Base-by-base conservation (phyloP, 306 rosid genomes). In the Quillaja saponaria region DNA sequence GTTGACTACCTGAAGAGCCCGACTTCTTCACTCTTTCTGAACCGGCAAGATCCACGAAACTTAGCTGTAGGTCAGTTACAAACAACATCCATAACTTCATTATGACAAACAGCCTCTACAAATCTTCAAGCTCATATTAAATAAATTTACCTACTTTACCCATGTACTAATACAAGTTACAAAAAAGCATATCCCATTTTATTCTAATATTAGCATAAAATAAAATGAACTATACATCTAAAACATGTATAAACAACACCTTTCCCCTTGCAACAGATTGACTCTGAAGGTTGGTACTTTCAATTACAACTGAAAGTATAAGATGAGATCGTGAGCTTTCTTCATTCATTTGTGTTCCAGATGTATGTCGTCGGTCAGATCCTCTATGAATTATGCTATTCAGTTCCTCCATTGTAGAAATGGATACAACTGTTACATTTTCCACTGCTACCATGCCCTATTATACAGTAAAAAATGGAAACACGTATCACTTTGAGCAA, bases 1-100 rank as follows among this genome's bases (percentile, higher is more conserved):
- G 91, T 66, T 83, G 95, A 77, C 54, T 83, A 49, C 99, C 97
- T 4, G 83, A 63, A 40, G 99, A 94, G 14, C 97, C 97, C 6
- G 97, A 94, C 76, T 94, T 94, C 79, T 94, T 94, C 13, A 89
- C 63, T 66, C 99, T 85, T 70, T 89, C 96, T 13, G 97, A 94
- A 33, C 99, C 99, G 54, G 97, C 99, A 63, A 94, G 99, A 75
- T 94, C 99, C 64, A 94, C 99, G 73, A 94, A 94, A 76, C 99
- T 94, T 67, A 94, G 71, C 97, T 89, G 77, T 66, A 74, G 34
- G 39, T 50, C 7, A 66, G 51, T 49, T 79, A 41, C 58, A n/a
- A 64, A 37, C 18, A 44, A 53, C n/a, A 38, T 40, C 4, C 4
- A 48, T 3, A 47, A 41, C 12, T 52, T 34, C n/a, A n/a, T n/a